phyloP scores from a whole-genome alignment of 805 yeast species.

The Sugiyamaella chiloensis region DNA sequence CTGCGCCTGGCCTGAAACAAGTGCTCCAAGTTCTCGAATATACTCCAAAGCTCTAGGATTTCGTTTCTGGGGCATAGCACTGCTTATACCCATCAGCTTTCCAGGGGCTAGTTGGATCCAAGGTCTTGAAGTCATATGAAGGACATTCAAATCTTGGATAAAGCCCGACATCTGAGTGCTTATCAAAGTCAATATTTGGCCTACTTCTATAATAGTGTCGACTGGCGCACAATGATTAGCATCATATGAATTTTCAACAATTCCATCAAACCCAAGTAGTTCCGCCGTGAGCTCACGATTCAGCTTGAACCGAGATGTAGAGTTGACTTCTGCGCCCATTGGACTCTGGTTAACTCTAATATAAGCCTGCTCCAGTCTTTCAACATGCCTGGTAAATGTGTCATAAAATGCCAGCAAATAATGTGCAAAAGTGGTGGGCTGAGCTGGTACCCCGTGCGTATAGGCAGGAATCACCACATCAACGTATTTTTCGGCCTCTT shows the following conservation, averaged over 20 bases:
- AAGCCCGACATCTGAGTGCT: constrained; percentile 7
- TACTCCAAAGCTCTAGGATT: neutral
- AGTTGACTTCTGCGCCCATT: constrained; percentile 13
- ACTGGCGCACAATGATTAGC: constrained; percentile 12
- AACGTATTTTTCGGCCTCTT: constrained; percentile 5
- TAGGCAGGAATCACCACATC: constrained; percentile 9
- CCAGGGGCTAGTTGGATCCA: constrained; percentile 5
- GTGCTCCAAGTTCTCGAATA: constrained; percentile 6
- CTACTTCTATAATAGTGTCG: constrained; percentile 12
- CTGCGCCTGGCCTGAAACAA: constrained; percentile 8
- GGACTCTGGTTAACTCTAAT: constrained; percentile 11
- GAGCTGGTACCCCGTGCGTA: constrained; percentile 7
- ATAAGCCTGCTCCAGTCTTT: constrained; percentile 12
- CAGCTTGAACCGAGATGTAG: constrained; percentile 12
- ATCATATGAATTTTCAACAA: constrained; percentile 14
- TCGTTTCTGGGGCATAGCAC: constrained; percentile 13
- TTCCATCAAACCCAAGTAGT: constrained; percentile 13
- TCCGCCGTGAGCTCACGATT: constrained; percentile 8
- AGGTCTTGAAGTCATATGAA: neutral
- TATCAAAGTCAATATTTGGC: constrained; percentile 1
- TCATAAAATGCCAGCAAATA: constrained; percentile 12
- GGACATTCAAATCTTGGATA: constrained; percentile 6
- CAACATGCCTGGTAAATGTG: constrained; percentile 1
- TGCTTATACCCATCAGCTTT: constrained; percentile 12
- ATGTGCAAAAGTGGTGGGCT: constrained; percentile 10